Conservation (phyloP, 805 yeast species). For the Phaffomyces thermotolerans region DNA sequence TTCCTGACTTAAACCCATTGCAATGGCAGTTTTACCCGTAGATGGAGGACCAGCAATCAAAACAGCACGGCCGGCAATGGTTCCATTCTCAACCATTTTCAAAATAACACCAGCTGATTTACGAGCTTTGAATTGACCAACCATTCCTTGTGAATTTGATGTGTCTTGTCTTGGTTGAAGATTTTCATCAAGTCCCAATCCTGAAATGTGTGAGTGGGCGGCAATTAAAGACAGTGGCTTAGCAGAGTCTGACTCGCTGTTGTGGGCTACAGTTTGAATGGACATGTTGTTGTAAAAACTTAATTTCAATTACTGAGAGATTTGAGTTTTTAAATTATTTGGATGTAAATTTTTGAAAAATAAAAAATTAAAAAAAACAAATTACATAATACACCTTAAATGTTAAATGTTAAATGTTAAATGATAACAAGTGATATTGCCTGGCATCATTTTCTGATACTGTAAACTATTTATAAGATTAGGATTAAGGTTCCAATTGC, state of each 20-base stretch:
- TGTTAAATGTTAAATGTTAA: not conserved
- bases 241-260: constrained; percentile 29
- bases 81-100: constrained; percentile 88
- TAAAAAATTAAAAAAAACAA: too few species aligned
- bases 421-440: too few species aligned
- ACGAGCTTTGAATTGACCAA: constrained; percentile 92
- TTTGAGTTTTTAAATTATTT: too few species aligned
- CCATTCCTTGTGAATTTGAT: constrained; percentile 84
- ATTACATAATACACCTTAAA: too few species aligned
- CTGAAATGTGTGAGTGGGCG: constrained; percentile 97
- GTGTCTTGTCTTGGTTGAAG: constrained; percentile 63
- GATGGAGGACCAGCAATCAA: constrained; percentile 97
- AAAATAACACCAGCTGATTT: constrained; percentile 92
- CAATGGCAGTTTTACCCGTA: constrained; percentile 97
- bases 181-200: constrained; percentile 91
- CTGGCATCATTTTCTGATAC: too few species aligned
- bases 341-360: too few species aligned
- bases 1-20: constrained; percentile 82
- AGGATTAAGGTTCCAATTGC: not conserved
- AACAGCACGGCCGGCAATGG: constrained; percentile 95
- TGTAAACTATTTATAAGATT: not conserved
- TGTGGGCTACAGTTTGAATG: constrained; percentile 34
- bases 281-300: constrained; percentile 19
- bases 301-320: too few species aligned
- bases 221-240: constrained; percentile 77